Conservation (phyloP, 2,329 filamentous ascomycete genomes). For the Claviceps sp. region DNA sequence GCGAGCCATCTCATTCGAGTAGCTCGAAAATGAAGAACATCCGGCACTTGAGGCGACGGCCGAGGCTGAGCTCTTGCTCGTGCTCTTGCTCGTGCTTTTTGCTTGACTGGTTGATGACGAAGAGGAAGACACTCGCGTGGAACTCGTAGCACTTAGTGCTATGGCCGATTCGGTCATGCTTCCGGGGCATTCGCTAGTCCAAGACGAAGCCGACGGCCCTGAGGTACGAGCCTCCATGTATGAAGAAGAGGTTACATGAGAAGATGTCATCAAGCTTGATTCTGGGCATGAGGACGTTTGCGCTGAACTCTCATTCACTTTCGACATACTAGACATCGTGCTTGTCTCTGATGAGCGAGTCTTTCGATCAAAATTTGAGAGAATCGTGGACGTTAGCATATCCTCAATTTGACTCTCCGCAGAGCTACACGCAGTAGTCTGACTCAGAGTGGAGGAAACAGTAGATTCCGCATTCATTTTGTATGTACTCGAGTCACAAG, state of each 20-base stretch:
- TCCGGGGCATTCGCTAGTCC: neutral
- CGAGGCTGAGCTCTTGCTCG: neutral
- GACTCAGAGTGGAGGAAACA: neutral
- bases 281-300: neutral
- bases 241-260: neutral
- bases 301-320: neutral
- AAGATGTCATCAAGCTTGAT: neutral
- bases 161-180: neutral
- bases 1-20: neutral
- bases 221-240: neutral
- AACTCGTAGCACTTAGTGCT: neutral
- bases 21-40: constrained; percentile 1
- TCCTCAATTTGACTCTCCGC: neutral
- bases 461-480: neutral
- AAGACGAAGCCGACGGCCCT: neutral
- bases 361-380: neutral
- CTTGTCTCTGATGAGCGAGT: neutral
- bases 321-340: neutral
- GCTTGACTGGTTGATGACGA: neutral
- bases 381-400: neutral
- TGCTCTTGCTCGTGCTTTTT: neutral
- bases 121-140: neutral
- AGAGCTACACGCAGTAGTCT: neutral
- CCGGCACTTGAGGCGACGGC: neutral
- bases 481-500: neutral